phyloP scores from a whole-genome alignment of 441 rosid species.

The Mallotus japonicus region DNA sequence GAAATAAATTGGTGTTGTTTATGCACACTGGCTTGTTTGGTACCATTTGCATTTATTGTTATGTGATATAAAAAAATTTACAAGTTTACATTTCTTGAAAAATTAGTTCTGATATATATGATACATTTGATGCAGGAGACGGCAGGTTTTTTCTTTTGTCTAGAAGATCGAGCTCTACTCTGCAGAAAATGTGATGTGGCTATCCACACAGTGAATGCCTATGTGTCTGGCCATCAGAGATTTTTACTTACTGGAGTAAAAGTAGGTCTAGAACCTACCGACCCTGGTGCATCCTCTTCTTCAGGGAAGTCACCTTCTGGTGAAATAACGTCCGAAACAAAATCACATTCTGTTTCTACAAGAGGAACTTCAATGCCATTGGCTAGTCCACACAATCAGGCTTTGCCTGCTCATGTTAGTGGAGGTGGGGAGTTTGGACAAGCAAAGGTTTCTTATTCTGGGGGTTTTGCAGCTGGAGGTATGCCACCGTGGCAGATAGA shows the following conservation, averaged over 20 bases:
- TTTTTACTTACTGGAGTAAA: slow-evolving; percentile 90
- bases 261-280: slow-evolving; percentile 71
- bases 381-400: slow-evolving; percentile 28
- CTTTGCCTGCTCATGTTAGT: slow-evolving; percentile 30
- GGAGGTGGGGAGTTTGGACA: slow-evolving; percentile 31
- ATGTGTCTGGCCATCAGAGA: slow-evolving; percentile 80
- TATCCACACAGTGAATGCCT: slow-evolving; percentile 64
- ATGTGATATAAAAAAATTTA: not conserved
- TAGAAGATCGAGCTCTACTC: slow-evolving; percentile 88
- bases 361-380: slow-evolving; percentile 33
- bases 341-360: slow-evolving; percentile 32
- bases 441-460: slow-evolving; percentile 44
- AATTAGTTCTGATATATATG: not conserved
- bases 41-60: not conserved
- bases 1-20: too few relatives aligned
- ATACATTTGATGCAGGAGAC: slow-evolving; percentile 49
- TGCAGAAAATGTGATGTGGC: slow-evolving; percentile 93
- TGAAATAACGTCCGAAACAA: slow-evolving; percentile 44
- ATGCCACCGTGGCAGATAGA: slow-evolving; percentile 77
- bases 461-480: slow-evolving; percentile 61
- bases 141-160: slow-evolving; percentile 89
- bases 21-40: not conserved
- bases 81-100: slow-evolving; percentile 1
- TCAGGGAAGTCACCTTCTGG: slow-evolving; percentile 41
- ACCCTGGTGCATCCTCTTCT: slow-evolving; percentile 48